Conservation (phyloP, 257 asterid species). For the Lantana camara region DNA sequence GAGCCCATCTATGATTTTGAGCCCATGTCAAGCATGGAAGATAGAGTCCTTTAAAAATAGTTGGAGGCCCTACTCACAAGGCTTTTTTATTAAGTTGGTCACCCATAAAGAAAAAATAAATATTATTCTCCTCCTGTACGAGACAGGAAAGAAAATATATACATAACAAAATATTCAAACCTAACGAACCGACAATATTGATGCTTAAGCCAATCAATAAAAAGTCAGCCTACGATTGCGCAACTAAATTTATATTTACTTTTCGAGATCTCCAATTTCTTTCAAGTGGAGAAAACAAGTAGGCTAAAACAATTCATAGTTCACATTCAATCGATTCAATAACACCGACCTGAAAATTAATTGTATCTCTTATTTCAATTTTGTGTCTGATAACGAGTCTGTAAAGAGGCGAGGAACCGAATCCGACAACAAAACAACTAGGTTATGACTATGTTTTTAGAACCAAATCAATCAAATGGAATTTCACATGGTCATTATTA, state of each 20-base stretch:
- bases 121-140: constrained; percentile 14
- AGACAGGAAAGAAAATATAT: background rate
- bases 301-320: no score
- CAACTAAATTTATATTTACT: constrained; percentile 6
- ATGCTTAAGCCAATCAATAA: constrained; percentile 30
- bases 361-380: no score
- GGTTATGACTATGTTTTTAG: background rate
- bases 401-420: no score
- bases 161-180: background rate
- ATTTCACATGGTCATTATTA: constrained; percentile 16
- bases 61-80: background rate
- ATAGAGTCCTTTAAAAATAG: background rate
- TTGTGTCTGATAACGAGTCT: no score
- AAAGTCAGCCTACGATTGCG: constrained; percentile 42
- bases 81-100: constrained; percentile 12
- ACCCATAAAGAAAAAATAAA: constrained; percentile 21
- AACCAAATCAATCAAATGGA: constrained; percentile 25
- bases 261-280: constrained; percentile 5
- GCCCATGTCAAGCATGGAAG: background rate
- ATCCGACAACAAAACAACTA: constrained; percentile 10
- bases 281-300: background rate
- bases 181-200: constrained; percentile 27
- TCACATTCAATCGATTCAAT: no score
- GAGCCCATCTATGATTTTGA: background rate
- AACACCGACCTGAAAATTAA: no score